Evolutionary conservation across 805 yeast genomes (phyloP).

Genomic region (Cyberlindnera lachancei): DNA sequence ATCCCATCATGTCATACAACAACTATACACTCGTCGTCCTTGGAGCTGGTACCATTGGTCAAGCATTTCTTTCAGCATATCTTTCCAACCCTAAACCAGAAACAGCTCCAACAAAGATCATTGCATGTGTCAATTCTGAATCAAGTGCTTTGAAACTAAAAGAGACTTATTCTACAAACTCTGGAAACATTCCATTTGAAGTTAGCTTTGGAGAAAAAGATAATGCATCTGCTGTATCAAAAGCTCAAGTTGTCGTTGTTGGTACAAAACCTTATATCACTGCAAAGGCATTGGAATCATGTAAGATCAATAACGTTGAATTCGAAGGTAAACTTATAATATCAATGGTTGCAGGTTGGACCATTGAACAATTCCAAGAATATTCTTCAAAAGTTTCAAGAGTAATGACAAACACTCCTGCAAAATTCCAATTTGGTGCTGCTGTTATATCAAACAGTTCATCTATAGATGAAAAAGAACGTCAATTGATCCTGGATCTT

Average conservation of each 20-base stretch:
- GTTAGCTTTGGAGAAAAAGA: slow-evolving; percentile 37
- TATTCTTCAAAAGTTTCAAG: slow-evolving; percentile 60
- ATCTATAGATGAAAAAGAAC: slow-evolving; percentile 37
- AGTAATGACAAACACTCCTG: slow-evolving; percentile 98
- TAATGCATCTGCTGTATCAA: slow-evolving; percentile 51
- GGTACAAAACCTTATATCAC: slow-evolving; percentile 88
- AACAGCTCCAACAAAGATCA: slow-evolving; percentile 59
- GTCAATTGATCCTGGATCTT: slow-evolving; percentile 37
- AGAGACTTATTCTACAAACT: slow-evolving; percentile 34
- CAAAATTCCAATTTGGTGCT: slow-evolving; percentile 87
- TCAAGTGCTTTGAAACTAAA: slow-evolving; percentile 42
- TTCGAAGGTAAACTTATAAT: slow-evolving; percentile 45
- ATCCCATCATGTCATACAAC: slow-evolving; percentile 6
- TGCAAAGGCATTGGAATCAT: slow-evolving; percentile 43
- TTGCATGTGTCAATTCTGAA: slow-evolving; percentile 66
- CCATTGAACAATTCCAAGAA: slow-evolving; percentile 55
- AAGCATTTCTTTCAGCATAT: slow-evolving; percentile 81
- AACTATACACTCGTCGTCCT: slow-evolving; percentile 62
- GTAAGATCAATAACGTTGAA: too few relatives aligned
- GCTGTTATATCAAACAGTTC: slow-evolving; percentile 79
- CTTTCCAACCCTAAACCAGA: slow-evolving; percentile 35
- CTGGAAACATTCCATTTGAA: slow-evolving; percentile 40
- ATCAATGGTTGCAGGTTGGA: slow-evolving; percentile 89
- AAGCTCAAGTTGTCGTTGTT: slow-evolving; percentile 65
- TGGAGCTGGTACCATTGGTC: slow-evolving; percentile 96